phyloP scores from a whole-genome alignment of 2,329 filamentous ascomycete species.

The Fonsecaea erecta region DNA sequence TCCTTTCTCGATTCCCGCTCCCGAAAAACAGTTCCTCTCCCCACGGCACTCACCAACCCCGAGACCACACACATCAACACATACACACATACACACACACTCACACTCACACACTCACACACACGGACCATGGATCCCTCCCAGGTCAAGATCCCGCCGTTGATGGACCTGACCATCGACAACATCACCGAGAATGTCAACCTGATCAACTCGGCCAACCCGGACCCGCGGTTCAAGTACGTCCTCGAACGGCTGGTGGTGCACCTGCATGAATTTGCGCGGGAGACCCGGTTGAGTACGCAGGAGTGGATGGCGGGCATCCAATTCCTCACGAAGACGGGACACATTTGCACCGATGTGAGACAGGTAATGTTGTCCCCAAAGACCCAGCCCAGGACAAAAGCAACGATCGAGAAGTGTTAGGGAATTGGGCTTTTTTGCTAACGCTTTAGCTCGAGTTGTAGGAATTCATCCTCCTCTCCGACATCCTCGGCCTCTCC shows the following conservation, averaged over 20 bases:
- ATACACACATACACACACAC: no score
- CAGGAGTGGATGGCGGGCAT: constrained; percentile 79
- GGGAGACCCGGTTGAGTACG: constrained; percentile 75
- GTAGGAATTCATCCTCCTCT: constrained; percentile 80
- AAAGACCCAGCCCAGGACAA: no score
- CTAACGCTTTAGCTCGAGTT: no score
- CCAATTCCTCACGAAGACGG: constrained; percentile 71
- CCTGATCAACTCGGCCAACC: constrained; percentile 72
- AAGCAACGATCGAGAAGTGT: no score
- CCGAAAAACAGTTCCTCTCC: neutral
- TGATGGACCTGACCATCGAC: constrained; percentile 41
- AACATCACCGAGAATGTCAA: constrained; percentile 49
- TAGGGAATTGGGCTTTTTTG: no score
- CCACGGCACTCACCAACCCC: neutral
- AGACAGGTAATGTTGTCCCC: constrained; percentile 64
- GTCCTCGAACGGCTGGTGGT: constrained; percentile 73
- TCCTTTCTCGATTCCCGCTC: neutral
- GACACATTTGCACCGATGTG: constrained; percentile 74
- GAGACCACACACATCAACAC: no score
- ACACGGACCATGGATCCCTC: constrained; percentile 47
- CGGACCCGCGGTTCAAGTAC: constrained; percentile 69
- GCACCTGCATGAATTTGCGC: constrained; percentile 80
- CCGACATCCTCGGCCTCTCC: constrained; percentile 77
- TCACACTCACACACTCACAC: no score
- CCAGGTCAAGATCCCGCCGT: constrained; percentile 47